Percentiles rank a stretch among this genome's conserved stretches.
Evolutionary conservation across 1,284 basidiomycete genomes (phyloP).

Genomic region (Rhodotorula mucilaginosa): DNA sequence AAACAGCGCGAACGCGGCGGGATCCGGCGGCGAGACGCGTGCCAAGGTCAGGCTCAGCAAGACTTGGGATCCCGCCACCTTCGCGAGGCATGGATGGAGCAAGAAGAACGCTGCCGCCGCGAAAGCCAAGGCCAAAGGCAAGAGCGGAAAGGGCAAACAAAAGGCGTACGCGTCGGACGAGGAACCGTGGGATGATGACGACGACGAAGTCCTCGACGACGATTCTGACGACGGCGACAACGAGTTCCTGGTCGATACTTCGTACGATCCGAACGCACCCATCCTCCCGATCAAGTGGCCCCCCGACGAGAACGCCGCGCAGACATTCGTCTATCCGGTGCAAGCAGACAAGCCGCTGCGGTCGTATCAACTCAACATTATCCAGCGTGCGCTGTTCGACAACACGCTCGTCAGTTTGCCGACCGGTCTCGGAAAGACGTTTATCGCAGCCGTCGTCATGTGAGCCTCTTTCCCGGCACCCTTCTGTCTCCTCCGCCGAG

Average conservation of each 20-base stretch:
- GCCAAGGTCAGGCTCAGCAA: constrained; percentile 33
- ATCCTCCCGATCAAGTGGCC: constrained; percentile 71
- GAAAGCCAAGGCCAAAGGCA: constrained; percentile 53
- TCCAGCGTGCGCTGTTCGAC: constrained; percentile 78
- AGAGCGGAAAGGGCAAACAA: constrained; percentile 50
- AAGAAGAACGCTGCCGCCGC: constrained; percentile 57
- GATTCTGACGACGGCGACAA: constrained; percentile 43
- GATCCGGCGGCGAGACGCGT: constrained; percentile 7
- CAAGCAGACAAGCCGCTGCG: constrained; percentile 71
- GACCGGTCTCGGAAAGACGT: constrained; percentile 96
- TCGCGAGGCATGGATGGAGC: constrained; percentile 41
- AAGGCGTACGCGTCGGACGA: constrained; percentile 44
- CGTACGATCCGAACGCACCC: constrained; percentile 50
- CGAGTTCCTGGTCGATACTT: constrained; percentile 38
- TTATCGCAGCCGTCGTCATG: constrained; percentile 96
- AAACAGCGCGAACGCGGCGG: background rate
- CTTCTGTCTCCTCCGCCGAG: background rate
- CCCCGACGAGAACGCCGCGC: constrained; percentile 71
- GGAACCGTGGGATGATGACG: constrained; percentile 37
- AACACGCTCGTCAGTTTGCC: constrained; percentile 94
- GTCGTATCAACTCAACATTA: constrained; percentile 94
- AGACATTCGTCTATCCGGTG: constrained; percentile 88
- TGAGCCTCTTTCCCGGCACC: constrained; percentile 14
- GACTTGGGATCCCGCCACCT: constrained; percentile 33
- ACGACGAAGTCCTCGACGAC: constrained; percentile 46